Base-by-base conservation (phyloP, 2,329 filamentous ascomycete genomes). In the Blastomyces emzantsi region DNA sequence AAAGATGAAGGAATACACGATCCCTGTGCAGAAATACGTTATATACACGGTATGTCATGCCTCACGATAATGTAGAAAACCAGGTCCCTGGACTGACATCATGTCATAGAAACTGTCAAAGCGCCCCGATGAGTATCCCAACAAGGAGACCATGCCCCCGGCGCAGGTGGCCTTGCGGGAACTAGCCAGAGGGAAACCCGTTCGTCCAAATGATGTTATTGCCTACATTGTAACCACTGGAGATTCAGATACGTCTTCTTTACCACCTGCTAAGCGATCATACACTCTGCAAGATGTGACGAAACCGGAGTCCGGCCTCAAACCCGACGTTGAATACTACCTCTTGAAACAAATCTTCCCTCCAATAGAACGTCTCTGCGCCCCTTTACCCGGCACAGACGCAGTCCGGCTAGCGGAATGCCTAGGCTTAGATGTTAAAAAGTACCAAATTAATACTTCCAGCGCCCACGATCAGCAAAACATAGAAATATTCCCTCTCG, bases 291-390 rank as follows among this genome's bases (percentile, higher is more conserved):
- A 92, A 64, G 94, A 99, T 74, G 87, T 96, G 22, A 80, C 90
- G 64, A 95, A 94, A 72, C 73, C 85, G 19, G 89, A 90, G 68
- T 87, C 88, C 0, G 87, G 81, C 0, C 82, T 99, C 7, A 83
- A 88, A 64, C 90, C 92, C 1, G 94, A 99, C 72, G 85, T 97
- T n/a, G 94, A 99, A 73, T 97, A 92, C 85, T 99, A 99, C 75
- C 85, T 99, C 49, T 89, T 91, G 80, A 99, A 99, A 80, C 94
- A 99, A 76, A 97, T 99, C 64, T 91, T 99, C 77, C 94, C 94
- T 13, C 94, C 94, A 0, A 94, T 99, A 33, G 94, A 99, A 79
- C 90, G 94, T 82, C 87, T 99, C 28, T 99, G 94, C 74, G 94
- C 93, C 66, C 96, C 96, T 65, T 97, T 99, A 71, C 85, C 86